Evolutionary conservation across 768 basidiomycete species (phyloP), one percentile per base, ranked within the genome.

Genomic region (Saitozyma sp.): DNA sequence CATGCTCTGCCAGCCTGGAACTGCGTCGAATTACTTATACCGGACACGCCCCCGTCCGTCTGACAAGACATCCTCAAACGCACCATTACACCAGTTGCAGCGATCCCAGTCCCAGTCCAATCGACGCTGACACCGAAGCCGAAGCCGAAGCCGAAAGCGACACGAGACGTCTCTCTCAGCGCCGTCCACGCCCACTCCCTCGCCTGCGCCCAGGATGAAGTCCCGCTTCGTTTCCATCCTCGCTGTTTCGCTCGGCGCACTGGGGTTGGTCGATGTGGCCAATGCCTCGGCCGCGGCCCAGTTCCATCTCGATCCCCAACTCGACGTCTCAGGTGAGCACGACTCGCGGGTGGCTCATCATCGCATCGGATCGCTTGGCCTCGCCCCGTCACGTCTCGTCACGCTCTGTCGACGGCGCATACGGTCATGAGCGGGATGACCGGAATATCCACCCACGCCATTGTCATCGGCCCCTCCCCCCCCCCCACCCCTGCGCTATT

Each of bases 241-340:
- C 5, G 8, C 54, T 41, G 38, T 60, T 42, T 58, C 59, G 1
- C 48, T 64, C 37, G 40, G 49, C 20, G 38, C 48, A 7, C 17
- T 54, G 3, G 19, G 19, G 20, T 29, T 57, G 20, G 62, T 62
- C 29, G 29, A 5, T 1, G 46, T 59, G 11, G 50, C 54, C 49
- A 49, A 54, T 1, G 68, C 68, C 16, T 55, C 64, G 6, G 65
- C 65, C 0, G 59, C 59, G 9, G 43, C 49, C 5, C 68, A 69
- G 55, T 69, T 62, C 57, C 29, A 61, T 38, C 60, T 69, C 9
- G 49, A 64, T 43, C 39, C 59, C 0, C 14, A 66, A 29, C 46
- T 19, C 4, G 10, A 69, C 37, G 45, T 50, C 1, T 69, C 68
- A 0, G 37, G 65, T 64, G 50, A 54, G 63, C 39, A 19, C 51